phyloP scores from a whole-genome alignment of 208 protist genomes.

The Acanthamoeba sp. region DNA sequence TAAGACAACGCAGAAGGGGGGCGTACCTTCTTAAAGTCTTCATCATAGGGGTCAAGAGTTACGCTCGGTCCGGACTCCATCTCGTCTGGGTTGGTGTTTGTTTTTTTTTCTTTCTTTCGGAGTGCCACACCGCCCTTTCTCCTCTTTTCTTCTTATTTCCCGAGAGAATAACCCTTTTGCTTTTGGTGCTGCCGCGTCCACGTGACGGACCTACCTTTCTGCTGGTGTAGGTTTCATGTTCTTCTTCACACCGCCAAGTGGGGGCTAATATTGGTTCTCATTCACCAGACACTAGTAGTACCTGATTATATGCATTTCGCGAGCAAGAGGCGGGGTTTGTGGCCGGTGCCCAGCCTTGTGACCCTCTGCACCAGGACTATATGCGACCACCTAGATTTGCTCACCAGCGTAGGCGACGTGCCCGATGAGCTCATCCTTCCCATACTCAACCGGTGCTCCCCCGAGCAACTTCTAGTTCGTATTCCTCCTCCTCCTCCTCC shows the following conservation, averaged over 20 bases:
- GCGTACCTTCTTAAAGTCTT: conserved; percentile 27
- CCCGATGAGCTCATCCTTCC: conserved; percentile 27
- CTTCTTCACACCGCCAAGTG: no score
- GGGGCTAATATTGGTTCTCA: no score
- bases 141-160: no score
- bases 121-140: no score
- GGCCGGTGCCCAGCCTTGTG: background rate
- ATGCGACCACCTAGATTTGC: conserved; percentile 15
- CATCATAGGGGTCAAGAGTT: background rate
- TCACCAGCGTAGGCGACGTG: conserved; percentile 18
- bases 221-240: background rate
- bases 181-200: no score
- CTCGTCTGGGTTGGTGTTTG: background rate
- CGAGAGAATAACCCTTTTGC: no score
- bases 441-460: conserved; percentile 3
- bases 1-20: background rate
- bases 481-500: background rate
- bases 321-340: background rate
- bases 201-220: no score
- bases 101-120: background rate
- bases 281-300: no score
- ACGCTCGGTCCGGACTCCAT: conserved; percentile 24
- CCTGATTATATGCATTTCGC: background rate
- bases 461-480: conserved; percentile 31
- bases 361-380: background rate